Base-by-base conservation (phyloP, 805 yeast genomes). In the Teunomyces stri region DNA sequence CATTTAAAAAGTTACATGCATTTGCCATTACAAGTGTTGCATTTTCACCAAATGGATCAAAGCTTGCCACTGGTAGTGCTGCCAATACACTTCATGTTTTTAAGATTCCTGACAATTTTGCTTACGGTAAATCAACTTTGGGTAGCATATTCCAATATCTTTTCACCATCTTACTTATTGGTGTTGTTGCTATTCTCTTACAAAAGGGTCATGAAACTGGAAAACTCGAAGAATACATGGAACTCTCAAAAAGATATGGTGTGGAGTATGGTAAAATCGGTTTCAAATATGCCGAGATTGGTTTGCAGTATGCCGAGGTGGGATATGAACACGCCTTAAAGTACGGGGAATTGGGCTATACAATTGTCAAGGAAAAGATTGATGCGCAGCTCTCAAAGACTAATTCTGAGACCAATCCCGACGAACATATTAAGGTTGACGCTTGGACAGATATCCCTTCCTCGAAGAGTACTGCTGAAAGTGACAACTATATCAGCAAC, bases 21-120 rank as follows among this genome's bases (percentile, higher is more conserved):
- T 87, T 87, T 62, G 89, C 95, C 21, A 82, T 89, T 44, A 89
- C 97, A 0, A 76, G 79, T 38, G 80, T 88, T 7, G 70, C 80
- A 2, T 83, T 89, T 50, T 83, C 89, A 4, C 84, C 87, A 11
- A 75, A 81, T 59, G 89, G 91, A 6, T 67, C 78, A 43, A 75
- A 74, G 46, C 66, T 89, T 42, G 92, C 89, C 2, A 78, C 89
- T 18, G 84, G 82, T 0, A 84, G 92, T 29, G 95, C 91, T 1
- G 87, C 94, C 2, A 84, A 85, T 51, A 76, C 89, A 1, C 78
- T 89, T 25, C 81, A 77, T 54, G 81, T 89, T 6, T 66, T 84
- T 48, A 73, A 70, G 47, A 62, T 89, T 16, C 91, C 94, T 3
- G 67, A 64, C 20, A 75, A 74, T 18, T 72, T 72, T 50, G 66